Evolutionary conservation across 2,329 filamentous ascomycete species (phyloP).

Genomic region (Fusarium xyrophilum): DNA sequence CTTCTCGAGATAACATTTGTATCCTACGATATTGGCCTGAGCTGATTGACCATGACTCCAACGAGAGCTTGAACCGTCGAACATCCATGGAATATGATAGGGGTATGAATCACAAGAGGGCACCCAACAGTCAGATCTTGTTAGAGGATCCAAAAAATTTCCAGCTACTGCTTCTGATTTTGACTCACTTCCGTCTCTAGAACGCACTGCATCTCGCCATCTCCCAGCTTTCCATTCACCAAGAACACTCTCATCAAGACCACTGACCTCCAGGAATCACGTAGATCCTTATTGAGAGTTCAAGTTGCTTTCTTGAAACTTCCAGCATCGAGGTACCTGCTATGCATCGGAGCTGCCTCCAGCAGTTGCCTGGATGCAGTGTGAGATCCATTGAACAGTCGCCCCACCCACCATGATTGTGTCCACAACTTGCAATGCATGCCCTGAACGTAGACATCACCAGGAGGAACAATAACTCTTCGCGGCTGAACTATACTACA

Average conservation of each 20-base stretch:
- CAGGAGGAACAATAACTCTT: background rate
- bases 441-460: background rate
- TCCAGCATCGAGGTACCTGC: background rate
- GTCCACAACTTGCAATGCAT: background rate
- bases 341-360: background rate
- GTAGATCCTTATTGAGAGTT: background rate
- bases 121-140: background rate
- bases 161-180: background rate
- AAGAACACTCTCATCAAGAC: background rate
- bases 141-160: background rate
- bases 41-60: background rate
- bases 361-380: no score
- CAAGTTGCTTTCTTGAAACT: rapidly evolving
- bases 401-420: background rate
- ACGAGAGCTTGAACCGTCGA: background rate
- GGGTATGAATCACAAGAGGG: background rate
- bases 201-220: background rate
- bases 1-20: background rate
- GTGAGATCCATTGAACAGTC: background rate
- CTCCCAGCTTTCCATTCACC: background rate
- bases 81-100: background rate
- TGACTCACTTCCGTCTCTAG: background rate
- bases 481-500: rapidly evolving
- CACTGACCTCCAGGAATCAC: background rate
- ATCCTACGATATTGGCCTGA: background rate